phyloP scores from a whole-genome alignment of 2,329 filamentous ascomycete species.

The Cytospora leucostoma region DNA sequence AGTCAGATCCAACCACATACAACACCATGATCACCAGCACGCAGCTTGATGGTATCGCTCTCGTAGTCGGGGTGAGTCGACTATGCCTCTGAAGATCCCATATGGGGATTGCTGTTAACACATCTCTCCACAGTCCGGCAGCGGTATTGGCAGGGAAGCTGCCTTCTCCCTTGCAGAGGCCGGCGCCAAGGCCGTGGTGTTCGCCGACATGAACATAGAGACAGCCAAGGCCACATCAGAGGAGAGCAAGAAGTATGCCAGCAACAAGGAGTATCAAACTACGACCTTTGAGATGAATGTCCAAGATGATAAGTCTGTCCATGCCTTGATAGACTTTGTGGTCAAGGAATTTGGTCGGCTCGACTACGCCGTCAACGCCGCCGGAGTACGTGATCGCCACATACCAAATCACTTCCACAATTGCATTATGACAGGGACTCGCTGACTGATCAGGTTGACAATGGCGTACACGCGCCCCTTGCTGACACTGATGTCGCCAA shows the following conservation, averaged over 20 bases:
- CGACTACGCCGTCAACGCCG: constrained; percentile 32
- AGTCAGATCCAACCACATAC: constrained; percentile 1
- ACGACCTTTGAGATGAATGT: constrained; percentile 25
- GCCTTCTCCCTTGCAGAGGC: constrained; percentile 32
- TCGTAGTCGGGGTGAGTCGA: constrained; percentile 28
- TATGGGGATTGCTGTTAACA: background rate
- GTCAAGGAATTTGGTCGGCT: constrained; percentile 30
- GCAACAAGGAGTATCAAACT: constrained; percentile 24
- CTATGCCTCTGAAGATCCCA: background rate
- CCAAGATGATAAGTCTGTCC: constrained; percentile 27
- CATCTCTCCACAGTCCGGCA: constrained; percentile 18
- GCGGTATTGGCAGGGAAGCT: constrained; percentile 31
- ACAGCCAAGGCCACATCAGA: constrained; percentile 28
- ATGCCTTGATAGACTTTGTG: constrained; percentile 30
- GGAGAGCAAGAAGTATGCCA: constrained; percentile 30
- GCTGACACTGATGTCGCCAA: constrained; percentile 28
- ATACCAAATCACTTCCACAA: background rate
- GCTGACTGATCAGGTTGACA: constrained; percentile 20
- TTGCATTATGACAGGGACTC: too few species aligned
- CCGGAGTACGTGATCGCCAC: constrained; percentile 26
- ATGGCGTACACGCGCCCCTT: constrained; percentile 27
- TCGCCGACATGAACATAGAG: constrained; percentile 31
- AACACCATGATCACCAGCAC: constrained; percentile 29
- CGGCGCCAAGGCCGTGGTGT: constrained; percentile 29
- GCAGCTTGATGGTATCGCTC: constrained; percentile 29